A percentile compares a stretch with the other conserved stretches of the same genome.
These are phyloP conservation scores for Oropetium thomaeum DNA, from an alignment of 176 grass and related monocot genomes.

Conservation along the genomic window DNA sequence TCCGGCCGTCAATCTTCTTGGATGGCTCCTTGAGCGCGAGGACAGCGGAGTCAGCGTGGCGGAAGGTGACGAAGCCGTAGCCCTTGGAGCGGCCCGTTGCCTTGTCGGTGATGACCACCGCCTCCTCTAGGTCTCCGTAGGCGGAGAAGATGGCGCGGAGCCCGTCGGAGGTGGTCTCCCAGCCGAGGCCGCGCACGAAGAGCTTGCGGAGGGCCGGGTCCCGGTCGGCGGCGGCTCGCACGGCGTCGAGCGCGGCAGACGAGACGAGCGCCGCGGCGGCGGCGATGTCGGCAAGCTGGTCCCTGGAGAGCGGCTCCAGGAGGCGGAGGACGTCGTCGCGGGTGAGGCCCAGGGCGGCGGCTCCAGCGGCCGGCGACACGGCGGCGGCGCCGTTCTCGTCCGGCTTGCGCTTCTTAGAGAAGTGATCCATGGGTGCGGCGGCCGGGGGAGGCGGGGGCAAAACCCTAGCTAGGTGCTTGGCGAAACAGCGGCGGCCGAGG, in stretches of 20 bases:
- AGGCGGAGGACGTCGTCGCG: conserved; percentile 70
- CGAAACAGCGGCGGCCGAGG: conserved; percentile 1
- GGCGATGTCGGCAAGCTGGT: conserved; percentile 80
- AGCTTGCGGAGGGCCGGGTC: conserved; percentile 84
- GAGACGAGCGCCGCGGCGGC: conserved; percentile 57
- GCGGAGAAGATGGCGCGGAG: conserved; percentile 76
- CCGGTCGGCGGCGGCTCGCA: conserved; percentile 67
- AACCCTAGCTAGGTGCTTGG: conserved; percentile 64
- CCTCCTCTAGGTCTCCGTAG: conserved; percentile 84
- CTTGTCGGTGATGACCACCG: conserved; percentile 83
- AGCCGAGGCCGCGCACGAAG: conserved; percentile 82
- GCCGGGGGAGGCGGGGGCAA: neutral
- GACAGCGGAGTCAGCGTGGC: conserved; percentile 75
- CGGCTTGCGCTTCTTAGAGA: conserved; percentile 74
- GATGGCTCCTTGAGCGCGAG: conserved; percentile 93
- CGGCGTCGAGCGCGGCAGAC: conserved; percentile 52
- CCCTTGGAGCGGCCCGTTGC: conserved; percentile 77
- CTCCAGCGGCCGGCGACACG: conserved; percentile 29
- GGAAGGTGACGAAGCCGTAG: conserved; percentile 97
- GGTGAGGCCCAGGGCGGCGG: conserved; percentile 44
- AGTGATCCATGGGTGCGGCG: conserved; percentile 52
- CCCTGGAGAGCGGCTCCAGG: conserved; percentile 74
- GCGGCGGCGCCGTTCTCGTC: conserved; percentile 53
- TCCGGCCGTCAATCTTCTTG: conserved; percentile 94
- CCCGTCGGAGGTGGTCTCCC: conserved; percentile 79